These are phyloP conservation scores for Apophysomyces sp. DNA, from an alignment of 371 early-diverging fungal genomes.

Conservation along the genomic window DNA sequence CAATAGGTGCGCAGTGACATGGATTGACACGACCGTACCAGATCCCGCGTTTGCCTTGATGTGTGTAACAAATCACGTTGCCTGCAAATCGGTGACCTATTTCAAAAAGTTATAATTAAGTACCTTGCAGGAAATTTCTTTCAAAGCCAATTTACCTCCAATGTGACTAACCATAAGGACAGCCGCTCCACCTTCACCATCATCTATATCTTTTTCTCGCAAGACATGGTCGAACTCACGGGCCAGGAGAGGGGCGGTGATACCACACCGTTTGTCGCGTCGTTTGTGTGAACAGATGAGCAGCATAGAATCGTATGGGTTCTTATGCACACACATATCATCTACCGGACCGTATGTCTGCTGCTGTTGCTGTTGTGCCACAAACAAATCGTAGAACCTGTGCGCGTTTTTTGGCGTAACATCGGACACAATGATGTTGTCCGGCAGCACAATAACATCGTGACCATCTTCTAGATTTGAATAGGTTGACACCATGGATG, in stretches of 20 bases:
- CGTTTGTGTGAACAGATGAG: constrained; percentile 79
- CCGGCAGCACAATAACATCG: constrained; percentile 54
- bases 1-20: constrained; percentile 58
- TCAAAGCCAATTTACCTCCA: constrained; percentile 52
- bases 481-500: constrained; percentile 33
- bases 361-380: constrained; percentile 16
- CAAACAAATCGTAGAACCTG: constrained; percentile 46
- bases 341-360: constrained; percentile 8
- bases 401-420: constrained; percentile 51
- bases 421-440: constrained; percentile 56
- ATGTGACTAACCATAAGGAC: constrained; percentile 69
- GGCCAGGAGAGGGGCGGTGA: constrained; percentile 70
- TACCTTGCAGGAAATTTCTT: not conserved
- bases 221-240: constrained; percentile 65
- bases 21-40: constrained; percentile 71
- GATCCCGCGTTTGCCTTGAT: constrained; percentile 54
- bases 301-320: constrained; percentile 53
- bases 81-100: constrained; percentile 83
- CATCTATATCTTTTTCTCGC: constrained; percentile 58
- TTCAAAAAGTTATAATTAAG: not conserved
- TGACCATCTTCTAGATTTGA: constrained; percentile 21
- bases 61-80: constrained; percentile 65
- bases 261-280: constrained; percentile 82
- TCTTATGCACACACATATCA: constrained; percentile 34
- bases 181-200: constrained; percentile 42